Percentiles rank a stretch among this genome's conserved stretches.
phyloP scores from a whole-genome alignment of 2,329 filamentous ascomycete genomes.

The Trichoderma oligosporum region DNA sequence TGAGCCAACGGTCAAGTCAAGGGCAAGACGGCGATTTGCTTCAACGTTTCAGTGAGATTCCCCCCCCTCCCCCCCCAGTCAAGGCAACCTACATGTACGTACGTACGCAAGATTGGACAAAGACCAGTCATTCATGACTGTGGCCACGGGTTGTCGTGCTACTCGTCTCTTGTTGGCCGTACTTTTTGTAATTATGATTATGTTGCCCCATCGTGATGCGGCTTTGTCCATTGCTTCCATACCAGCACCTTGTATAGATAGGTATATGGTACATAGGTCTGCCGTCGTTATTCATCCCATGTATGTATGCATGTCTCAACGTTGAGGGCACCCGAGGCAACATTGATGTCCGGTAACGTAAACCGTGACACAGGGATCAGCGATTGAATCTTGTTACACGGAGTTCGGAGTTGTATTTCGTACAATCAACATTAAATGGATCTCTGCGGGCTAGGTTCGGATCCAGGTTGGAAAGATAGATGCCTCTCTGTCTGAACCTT shows the following conservation, averaged over 20 bases:
- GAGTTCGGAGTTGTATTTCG: neutral
- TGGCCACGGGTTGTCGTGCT: constrained; percentile 1
- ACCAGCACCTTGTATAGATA: too few species aligned
- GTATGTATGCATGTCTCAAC: neutral
- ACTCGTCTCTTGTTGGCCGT: constrained; percentile 1
- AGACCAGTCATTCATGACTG: neutral
- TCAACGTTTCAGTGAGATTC: constrained; percentile 7
- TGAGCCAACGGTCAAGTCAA: too few species aligned
- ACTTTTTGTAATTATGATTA: neutral
- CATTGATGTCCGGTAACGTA: constrained; percentile 7
- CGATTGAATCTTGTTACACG: neutral
- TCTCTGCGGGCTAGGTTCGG: neutral
- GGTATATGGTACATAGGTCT: too few species aligned
- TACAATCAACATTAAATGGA: neutral
- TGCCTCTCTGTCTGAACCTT: too few species aligned
- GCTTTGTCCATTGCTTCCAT: too few species aligned
- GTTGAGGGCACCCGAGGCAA: neutral
- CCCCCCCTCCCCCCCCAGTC: neutral
- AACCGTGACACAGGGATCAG: neutral
- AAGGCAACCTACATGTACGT: too few species aligned
- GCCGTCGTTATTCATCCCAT: neutral
- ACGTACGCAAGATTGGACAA: neutral
- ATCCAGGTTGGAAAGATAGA: neutral
- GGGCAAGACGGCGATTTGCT: neutral
- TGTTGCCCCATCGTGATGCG: neutral